A percentile compares a stretch with the other conserved stretches of the same genome.
Conservation (phyloP, 2,329 filamentous ascomycete species). For the Metarhizium album region DNA sequence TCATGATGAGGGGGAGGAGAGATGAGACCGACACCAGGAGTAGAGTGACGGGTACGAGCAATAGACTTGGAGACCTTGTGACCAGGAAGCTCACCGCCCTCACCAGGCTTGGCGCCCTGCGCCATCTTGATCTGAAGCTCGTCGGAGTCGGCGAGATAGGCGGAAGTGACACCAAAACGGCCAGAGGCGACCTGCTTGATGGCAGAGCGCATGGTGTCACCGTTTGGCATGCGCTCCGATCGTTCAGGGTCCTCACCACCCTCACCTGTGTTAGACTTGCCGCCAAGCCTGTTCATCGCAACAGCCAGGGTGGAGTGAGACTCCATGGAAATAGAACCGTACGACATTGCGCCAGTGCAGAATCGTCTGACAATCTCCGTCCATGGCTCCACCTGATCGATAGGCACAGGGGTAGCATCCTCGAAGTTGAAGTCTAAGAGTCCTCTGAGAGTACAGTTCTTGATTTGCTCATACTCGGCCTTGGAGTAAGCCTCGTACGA, state of each 20-base stretch:
- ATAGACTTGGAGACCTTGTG: slow-evolving; percentile 95
- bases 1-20: slow-evolving; percentile 95
- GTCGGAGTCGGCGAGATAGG: slow-evolving; percentile 89
- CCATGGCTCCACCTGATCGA: slow-evolving; percentile 96
- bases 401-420: slow-evolving; percentile 70
- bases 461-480: slow-evolving; percentile 91
- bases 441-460: slow-evolving; percentile 87
- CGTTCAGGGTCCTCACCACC: slow-evolving; percentile 93
- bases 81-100: slow-evolving; percentile 92
- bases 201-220: slow-evolving; percentile 91
- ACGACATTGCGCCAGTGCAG: slow-evolving; percentile 96
- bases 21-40: slow-evolving; percentile 90
- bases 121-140: slow-evolving; percentile 99
- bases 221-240: slow-evolving; percentile 75
- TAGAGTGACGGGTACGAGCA: slow-evolving; percentile 89
- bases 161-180: slow-evolving; percentile 90
- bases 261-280: slow-evolving; percentile 96
- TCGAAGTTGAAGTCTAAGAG: slow-evolving; percentile 96
- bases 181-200: slow-evolving; percentile 97
- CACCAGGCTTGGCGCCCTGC: slow-evolving; percentile 93
- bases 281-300: slow-evolving; percentile 92
- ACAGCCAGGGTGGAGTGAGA: slow-evolving; percentile 92
- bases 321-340: slow-evolving; percentile 97
- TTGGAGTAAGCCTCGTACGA: slow-evolving; percentile 94
- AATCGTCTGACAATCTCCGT: slow-evolving; percentile 95